phyloP scores from a whole-genome alignment of 106 monocot genomes.

The Apostasia shenzhenica region DNA sequence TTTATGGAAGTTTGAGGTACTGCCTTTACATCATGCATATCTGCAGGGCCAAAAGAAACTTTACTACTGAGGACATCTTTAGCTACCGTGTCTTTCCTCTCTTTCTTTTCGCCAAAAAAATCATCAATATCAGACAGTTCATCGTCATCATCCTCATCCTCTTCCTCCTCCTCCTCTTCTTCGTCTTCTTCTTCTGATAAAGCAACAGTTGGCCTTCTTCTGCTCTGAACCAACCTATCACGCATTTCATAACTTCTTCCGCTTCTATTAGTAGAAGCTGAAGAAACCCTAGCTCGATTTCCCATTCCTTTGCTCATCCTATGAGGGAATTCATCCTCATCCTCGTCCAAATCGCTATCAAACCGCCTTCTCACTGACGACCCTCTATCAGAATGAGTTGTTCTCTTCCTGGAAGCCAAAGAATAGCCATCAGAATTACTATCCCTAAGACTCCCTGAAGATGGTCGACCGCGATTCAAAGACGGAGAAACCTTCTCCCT shows the following conservation, averaged over 20 bases:
- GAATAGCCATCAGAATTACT: constrained; percentile 10
- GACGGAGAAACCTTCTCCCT: constrained; percentile 9
- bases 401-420: too few species aligned
- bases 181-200: neutral
- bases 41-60: neutral
- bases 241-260: neutral
- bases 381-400: neutral
- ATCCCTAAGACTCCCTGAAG: constrained; percentile 15
- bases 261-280: constrained; percentile 10
- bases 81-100: constrained; percentile 12
- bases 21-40: neutral
- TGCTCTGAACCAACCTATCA: neutral
- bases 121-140: constrained; percentile 15
- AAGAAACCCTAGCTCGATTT: constrained; percentile 2
- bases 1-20: neutral
- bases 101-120: constrained; percentile 14
- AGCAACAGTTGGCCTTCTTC: neutral
- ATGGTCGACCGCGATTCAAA: neutral
- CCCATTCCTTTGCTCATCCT: neutral
- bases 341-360: neutral
- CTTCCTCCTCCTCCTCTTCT: constrained; percentile 1
- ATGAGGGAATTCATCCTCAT: constrained; percentile 4
- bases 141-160: constrained; percentile 23
- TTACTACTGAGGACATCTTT: neutral
- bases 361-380: neutral